Evolutionary conservation across 2,329 filamentous ascomycete species (phyloP), one percentile per base, ranked within the genome.

Genomic region (Exophiala sideris): DNA sequence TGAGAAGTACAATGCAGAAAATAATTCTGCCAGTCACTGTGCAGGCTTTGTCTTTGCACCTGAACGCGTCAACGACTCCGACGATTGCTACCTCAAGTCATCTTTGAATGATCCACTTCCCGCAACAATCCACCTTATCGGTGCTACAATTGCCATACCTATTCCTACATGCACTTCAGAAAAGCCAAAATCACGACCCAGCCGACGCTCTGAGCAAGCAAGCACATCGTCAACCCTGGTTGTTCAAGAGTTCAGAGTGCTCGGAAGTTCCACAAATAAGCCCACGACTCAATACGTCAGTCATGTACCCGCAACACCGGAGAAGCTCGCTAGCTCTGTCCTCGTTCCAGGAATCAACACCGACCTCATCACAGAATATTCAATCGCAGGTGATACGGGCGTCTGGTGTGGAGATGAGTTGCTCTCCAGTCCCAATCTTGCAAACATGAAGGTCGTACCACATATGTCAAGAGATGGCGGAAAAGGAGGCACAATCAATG

Each of bases 51-150:
- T 67, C 10, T 68, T 64, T 52, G 59, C 63, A 7, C 63, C 63
- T 5, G 62, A 60, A 20, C 61, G 62, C 14, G 24, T 57, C 20
- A 50, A 56, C 33, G 52, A 58, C 45, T 53, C 60, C 12, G 61
- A 66, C 34, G 57, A 68, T 56, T 68, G 66, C 58, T 67, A 67
- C 46, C 60, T 67, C 21, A 67, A 68, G 38, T 67, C 57, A 8
- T 60, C 56, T 2, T 45, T 67, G 45, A 53, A 58, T 12, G 36
- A 62, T 45, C 60, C 65, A 3, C 36, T 48, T 44, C 45, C 60
- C 3, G 58, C 63, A 10, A 59, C 52, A 6, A 46, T 65, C 16
- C 52, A 52, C 35, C 54, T 68, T 2, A 48, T 66, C n/a, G 66
- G 62, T 40, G 65, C 61, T 18, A 57, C 54, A 16, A 7, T 55